Evolutionary conservation across 2,329 filamentous ascomycete species (phyloP).

Genomic region (Zasmidium angulare): DNA sequence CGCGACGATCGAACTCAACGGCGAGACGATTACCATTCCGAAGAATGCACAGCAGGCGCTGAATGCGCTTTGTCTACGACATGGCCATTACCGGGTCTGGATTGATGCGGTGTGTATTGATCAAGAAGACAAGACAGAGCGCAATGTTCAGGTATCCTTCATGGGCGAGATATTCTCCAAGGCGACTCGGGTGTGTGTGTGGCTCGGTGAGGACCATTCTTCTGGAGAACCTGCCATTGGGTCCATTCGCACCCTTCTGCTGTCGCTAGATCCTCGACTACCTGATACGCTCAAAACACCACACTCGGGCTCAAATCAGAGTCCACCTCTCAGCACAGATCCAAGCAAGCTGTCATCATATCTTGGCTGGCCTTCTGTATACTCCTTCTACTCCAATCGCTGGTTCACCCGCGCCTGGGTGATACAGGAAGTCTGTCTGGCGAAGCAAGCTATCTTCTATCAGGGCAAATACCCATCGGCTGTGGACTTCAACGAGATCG

Average conservation of each 20-base stretch:
- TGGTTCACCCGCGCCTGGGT: constrained; percentile 17
- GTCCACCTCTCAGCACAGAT: constrained; percentile 4
- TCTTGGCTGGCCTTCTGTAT: constrained; percentile 1
- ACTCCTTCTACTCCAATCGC: constrained; percentile 1
- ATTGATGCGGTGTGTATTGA: constrained; percentile 16
- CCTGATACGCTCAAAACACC: constrained; percentile 5
- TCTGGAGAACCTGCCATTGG: constrained; percentile 1
- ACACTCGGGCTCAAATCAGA: constrained; percentile 1
- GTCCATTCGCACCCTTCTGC: constrained; percentile 2
- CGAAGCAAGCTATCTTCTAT: constrained; percentile 11
- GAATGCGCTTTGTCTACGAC: background rate
- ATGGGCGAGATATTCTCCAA: constrained; percentile 16
- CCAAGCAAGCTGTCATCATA: constrained; percentile 1
- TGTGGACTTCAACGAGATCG: constrained; percentile 8
- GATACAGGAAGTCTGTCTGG: constrained; percentile 12
- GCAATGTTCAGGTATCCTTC: constrained; percentile 9
- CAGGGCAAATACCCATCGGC: constrained; percentile 7
- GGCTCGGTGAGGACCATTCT: constrained; percentile 4
- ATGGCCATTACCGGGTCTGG: constrained; percentile 12
- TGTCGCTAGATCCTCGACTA: constrained; percentile 1
- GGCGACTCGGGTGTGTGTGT: constrained; percentile 4
- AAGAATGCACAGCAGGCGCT: constrained; percentile 4
- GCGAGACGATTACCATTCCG: constrained; percentile 2
- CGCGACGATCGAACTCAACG: constrained; percentile 8
- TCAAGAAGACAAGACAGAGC: constrained; percentile 10